Conservation (phyloP, 2,329 filamentous ascomycete species). For the Diplodia scrobiculata region DNA sequence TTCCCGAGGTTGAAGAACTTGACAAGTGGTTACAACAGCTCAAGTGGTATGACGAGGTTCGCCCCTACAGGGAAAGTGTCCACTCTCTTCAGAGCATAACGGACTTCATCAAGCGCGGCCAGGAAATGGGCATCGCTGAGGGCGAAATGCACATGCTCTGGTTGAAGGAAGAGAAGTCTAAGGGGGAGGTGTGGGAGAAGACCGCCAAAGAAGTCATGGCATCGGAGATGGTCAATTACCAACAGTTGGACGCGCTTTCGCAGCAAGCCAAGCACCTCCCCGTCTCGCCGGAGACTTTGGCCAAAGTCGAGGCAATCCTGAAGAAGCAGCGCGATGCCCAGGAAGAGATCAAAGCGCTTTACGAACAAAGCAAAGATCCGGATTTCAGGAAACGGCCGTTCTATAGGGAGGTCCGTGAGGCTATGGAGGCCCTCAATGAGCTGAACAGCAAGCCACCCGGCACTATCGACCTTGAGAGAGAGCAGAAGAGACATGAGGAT, state of each 20-base stretch:
- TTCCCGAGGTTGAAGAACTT: constrained; percentile 81
- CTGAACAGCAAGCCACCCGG: constrained; percentile 90
- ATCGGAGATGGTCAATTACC: constrained; percentile 90
- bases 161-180: constrained; percentile 72
- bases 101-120: constrained; percentile 75
- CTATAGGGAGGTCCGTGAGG: constrained; percentile 86
- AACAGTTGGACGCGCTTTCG: constrained; percentile 88
- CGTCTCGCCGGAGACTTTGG: constrained; percentile 77
- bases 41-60: constrained; percentile 82
- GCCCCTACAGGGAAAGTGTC: constrained; percentile 62
- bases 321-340: constrained; percentile 96
- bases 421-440: constrained; percentile 83
- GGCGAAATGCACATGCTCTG: constrained; percentile 78
- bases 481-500: constrained; percentile 92
- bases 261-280: constrained; percentile 78
- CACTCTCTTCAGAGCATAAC: constrained; percentile 77
- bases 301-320: constrained; percentile 83
- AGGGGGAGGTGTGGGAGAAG: constrained; percentile 84
- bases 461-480: constrained; percentile 88
- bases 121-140: constrained; percentile 73
- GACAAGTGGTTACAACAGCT: constrained; percentile 80
- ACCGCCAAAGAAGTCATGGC: constrained; percentile 91
- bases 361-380: constrained; percentile 71
- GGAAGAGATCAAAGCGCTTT: constrained; percentile 79
- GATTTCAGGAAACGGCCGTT: constrained; percentile 79